phyloP scores from a whole-genome alignment of 2,329 filamentous ascomycete genomes.

The Aspergillus sp. region DNA sequence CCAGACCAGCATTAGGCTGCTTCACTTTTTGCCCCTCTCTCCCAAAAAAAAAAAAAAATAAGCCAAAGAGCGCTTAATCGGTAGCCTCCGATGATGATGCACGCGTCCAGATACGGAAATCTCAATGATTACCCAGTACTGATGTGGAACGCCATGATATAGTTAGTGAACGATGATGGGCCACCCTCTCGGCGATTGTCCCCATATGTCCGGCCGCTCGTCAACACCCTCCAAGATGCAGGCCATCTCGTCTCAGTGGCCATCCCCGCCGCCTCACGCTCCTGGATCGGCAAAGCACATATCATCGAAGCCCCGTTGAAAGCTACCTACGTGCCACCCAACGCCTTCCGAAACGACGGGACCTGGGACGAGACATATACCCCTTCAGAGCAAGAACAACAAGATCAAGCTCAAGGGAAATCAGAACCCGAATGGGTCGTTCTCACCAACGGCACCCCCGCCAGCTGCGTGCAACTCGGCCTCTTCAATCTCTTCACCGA shows the following conservation, averaged over 20 bases:
- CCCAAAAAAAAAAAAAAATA: background rate
- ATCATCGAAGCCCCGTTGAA: constrained; percentile 84
- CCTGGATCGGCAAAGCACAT: constrained; percentile 96
- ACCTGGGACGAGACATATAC: constrained; percentile 46
- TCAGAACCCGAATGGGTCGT: constrained; percentile 64
- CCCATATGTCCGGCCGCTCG: constrained; percentile 74
- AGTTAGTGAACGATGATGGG: constrained; percentile 71
- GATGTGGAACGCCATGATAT: constrained; percentile 2
- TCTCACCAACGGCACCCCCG: constrained; percentile 75
- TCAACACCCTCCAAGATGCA: constrained; percentile 68
- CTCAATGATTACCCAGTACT: background rate
- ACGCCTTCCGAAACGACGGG: constrained; percentile 60
- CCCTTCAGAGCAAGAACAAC: constrained; percentile 52
- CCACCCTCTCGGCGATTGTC: constrained; percentile 73
- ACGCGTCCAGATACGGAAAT: background rate
- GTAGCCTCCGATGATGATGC: background rate
- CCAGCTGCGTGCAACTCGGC: constrained; percentile 76
- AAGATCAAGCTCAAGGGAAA: background rate
- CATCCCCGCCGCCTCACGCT: constrained; percentile 83
- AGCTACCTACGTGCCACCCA: constrained; percentile 75
- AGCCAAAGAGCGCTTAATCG: constrained; percentile 6
- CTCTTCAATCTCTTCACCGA: constrained; percentile 75
- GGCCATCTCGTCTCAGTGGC: constrained; percentile 86
- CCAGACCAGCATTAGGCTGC: constrained; percentile 12
- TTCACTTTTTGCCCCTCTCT: background rate